A percentile compares a stretch with the other conserved stretches of the same genome.
These are phyloP conservation scores for Stagonosporopsis vannaccii DNA, from an alignment of 2,329 filamentous ascomycete genomes.

Conservation along the genomic window DNA sequence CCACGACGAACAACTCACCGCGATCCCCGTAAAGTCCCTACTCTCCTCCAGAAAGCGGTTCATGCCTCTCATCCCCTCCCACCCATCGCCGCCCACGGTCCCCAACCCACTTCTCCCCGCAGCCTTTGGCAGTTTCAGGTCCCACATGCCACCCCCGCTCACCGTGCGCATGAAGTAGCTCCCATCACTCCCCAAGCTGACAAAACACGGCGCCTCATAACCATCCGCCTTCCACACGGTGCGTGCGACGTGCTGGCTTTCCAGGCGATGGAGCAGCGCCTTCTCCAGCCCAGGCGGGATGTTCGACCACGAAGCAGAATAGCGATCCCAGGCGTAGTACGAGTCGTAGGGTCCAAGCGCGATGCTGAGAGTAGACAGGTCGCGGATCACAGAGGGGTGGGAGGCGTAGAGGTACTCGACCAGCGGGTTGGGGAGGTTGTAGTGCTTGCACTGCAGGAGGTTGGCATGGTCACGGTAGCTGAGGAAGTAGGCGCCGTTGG, in stretches of 20 bases:
- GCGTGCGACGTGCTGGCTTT: conserved; percentile 32
- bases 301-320: conserved; percentile 37
- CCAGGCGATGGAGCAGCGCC: conserved; percentile 31
- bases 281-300: conserved; percentile 39
- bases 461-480: conserved; percentile 35
- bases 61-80: conserved; percentile 37
- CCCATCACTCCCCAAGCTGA: conserved; percentile 39
- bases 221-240: conserved; percentile 39
- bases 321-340: conserved; percentile 42
- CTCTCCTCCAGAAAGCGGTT: conserved; percentile 37
- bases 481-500: conserved; percentile 36
- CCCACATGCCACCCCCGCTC: conserved; percentile 42
- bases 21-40: conserved; percentile 32
- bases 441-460: conserved; percentile 29
- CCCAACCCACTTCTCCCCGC: conserved; percentile 22
- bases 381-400: conserved; percentile 34
- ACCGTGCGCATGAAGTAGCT: conserved; percentile 45
- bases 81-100: conserved; percentile 21
- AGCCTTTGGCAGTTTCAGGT: conserved; percentile 28
- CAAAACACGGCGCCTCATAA: conserved; percentile 38
- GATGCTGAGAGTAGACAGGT: conserved; percentile 37
- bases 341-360: conserved; percentile 39
- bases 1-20: too few relatives aligned
- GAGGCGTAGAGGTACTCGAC: conserved; percentile 39
- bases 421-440: conserved; percentile 44